Percentiles rank a stretch among this genome's conserved stretches.
Conservation (phyloP, 768 basidiomycete genomes). For the Daedaleopsis sinensis region DNA sequence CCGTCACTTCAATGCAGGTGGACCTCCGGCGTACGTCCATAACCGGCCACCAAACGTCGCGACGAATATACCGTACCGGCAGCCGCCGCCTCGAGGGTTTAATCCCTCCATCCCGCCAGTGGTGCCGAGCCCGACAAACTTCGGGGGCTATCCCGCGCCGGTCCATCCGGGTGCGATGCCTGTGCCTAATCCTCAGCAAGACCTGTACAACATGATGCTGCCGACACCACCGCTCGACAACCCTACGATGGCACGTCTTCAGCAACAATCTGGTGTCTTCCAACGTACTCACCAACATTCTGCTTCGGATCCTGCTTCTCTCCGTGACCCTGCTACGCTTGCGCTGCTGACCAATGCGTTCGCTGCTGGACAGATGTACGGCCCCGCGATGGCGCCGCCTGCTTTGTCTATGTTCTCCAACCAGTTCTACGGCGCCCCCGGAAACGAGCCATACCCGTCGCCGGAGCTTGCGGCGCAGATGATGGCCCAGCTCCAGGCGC, state of each 20-base stretch:
- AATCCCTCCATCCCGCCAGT: slow-evolving; percentile 51
- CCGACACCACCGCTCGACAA: slow-evolving; percentile 55
- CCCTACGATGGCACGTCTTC: slow-evolving; percentile 72
- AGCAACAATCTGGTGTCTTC: slow-evolving; percentile 78
- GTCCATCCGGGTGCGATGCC: slow-evolving; percentile 70
- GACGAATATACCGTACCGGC: slow-evolving; percentile 58
- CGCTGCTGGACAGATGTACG: slow-evolving; percentile 57
- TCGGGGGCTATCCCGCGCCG: slow-evolving; percentile 42
- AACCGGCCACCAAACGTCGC: slow-evolving; percentile 54
- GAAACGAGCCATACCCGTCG: slow-evolving; percentile 55
- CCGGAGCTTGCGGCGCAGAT: slow-evolving; percentile 57
- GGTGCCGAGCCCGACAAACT: slow-evolving; percentile 53
- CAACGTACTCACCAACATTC: slow-evolving; percentile 81
- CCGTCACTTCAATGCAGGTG: slow-evolving; percentile 49
- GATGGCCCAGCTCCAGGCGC: slow-evolving; percentile 64
- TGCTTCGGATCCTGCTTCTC: slow-evolving; percentile 76
- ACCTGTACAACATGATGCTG: slow-evolving; percentile 81
- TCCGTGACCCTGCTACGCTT: slow-evolving; percentile 71
- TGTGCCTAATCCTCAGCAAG: slow-evolving; percentile 68
- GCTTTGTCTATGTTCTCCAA: slow-evolving; percentile 67
- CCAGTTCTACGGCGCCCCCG: slow-evolving; percentile 61
- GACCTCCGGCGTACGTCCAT: slow-evolving; percentile 49
- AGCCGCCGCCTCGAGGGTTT: slow-evolving; percentile 53
- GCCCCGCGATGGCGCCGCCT: slow-evolving; percentile 47
- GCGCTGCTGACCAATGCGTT: slow-evolving; percentile 64